Conservation (phyloP, 331 rosid genomes). For the Rosa hybrid region DNA sequence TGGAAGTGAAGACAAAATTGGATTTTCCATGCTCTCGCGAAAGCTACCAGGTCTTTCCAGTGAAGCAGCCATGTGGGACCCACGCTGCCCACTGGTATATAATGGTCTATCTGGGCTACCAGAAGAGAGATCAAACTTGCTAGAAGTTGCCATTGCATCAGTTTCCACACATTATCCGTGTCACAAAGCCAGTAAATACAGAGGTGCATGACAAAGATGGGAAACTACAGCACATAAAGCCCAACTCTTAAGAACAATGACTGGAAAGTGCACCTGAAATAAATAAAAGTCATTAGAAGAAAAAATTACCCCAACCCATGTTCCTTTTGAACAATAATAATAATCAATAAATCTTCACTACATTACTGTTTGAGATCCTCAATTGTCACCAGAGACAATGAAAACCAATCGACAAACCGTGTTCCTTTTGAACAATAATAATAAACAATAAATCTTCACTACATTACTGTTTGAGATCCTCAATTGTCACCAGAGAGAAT, state of each 20-base stretch:
- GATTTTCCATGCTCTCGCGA: slow-evolving; percentile 77
- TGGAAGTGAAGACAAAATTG: slow-evolving; percentile 75
- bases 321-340: background rate
- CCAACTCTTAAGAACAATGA: slow-evolving; percentile 34
- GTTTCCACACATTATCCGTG: slow-evolving; percentile 48
- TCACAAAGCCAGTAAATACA: slow-evolving; percentile 48
- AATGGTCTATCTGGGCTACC: slow-evolving; percentile 85
- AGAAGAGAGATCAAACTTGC: slow-evolving; percentile 86
- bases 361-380: background rate
- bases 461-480: background rate
- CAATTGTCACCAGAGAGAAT: background rate
- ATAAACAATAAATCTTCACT: slow-evolving; percentile 1
- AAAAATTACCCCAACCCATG: background rate
- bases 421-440: background rate
- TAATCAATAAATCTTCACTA: slow-evolving; percentile 1
- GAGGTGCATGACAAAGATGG: slow-evolving; percentile 63
- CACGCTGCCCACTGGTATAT: slow-evolving; percentile 82
- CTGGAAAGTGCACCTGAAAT: slow-evolving; percentile 44
- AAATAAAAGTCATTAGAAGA: background rate
- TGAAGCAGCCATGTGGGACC: slow-evolving; percentile 77
- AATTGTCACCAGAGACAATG: background rate
- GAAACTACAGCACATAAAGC: slow-evolving; percentile 52
- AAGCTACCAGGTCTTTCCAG: slow-evolving; percentile 85
- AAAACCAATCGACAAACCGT: background rate
- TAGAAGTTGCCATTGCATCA: slow-evolving; percentile 83